These are phyloP conservation scores for Astrephomene gubernaculifera DNA, from an alignment of 139 green algal species.

Conservation along the genomic window DNA sequence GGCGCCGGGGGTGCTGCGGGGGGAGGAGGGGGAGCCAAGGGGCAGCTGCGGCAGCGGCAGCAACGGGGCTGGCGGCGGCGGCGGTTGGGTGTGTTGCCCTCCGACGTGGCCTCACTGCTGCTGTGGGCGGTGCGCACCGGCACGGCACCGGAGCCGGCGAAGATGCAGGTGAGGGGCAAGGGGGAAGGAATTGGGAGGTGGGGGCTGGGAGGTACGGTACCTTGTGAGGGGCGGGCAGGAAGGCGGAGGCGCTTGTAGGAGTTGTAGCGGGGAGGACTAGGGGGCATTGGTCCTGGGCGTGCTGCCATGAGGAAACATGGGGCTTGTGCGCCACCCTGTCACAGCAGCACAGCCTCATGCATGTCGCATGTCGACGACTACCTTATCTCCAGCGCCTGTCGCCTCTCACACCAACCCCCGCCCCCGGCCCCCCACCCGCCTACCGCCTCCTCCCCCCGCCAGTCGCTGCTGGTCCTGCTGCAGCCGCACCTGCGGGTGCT, in stretches of 20 bases:
- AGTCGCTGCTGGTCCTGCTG: constrained; percentile 18
- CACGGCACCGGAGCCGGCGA: not conserved
- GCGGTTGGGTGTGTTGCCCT: too few relatives aligned
- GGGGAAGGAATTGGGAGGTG: not conserved
- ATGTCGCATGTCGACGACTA: too few relatives aligned
- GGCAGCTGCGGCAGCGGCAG: not conserved
- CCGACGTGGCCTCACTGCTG: constrained; percentile 26
- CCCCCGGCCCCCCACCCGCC: not conserved
- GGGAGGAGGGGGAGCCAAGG: not conserved
- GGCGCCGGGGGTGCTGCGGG: not conserved
- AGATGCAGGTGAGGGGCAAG: not conserved
- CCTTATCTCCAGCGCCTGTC: not conserved
- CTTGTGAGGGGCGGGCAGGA: not conserved
- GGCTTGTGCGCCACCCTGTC: too few relatives aligned
- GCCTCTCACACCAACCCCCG: not conserved
- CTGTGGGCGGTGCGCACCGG: constrained; percentile 35
- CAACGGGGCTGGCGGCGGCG: not conserved
- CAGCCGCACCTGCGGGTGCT: constrained; percentile 11
- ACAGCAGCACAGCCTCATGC: too few relatives aligned
- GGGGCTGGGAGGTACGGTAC: not conserved
- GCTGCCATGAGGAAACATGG: too few relatives aligned
- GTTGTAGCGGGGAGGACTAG: too few relatives aligned
- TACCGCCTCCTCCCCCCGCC: not conserved
- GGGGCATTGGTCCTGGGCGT: too few relatives aligned
- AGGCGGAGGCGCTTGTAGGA: not conserved